These are phyloP conservation scores for Candida caryicola DNA, from an alignment of 805 yeast species.

Conservation along the genomic window DNA sequence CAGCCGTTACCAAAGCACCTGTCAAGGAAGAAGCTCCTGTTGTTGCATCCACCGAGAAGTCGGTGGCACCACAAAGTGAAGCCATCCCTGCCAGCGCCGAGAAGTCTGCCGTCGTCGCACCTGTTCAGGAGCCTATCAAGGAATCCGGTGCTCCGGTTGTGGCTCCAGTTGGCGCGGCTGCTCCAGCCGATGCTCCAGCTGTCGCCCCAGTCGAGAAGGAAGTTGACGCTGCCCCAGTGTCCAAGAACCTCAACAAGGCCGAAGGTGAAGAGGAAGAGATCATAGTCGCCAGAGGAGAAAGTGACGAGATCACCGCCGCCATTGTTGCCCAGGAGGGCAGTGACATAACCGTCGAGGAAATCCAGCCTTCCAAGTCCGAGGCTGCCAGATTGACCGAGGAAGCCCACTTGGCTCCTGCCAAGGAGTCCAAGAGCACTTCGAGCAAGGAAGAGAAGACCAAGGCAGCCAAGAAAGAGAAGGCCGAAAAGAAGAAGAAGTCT, in stretches of 20 bases:
- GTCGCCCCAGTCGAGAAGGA: slow-evolving; percentile 8
- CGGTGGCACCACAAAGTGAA: background rate
- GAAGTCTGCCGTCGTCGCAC: background rate
- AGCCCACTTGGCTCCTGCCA: slow-evolving; percentile 16
- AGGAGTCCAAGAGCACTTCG: slow-evolving; percentile 10
- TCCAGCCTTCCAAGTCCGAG: slow-evolving; percentile 40
- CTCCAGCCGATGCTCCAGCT: slow-evolving; percentile 4
- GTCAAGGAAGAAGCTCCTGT: slow-evolving; percentile 3
- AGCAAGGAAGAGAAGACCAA: slow-evolving; percentile 4
- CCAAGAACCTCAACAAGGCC: slow-evolving; percentile 6
- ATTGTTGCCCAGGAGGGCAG: slow-evolving; percentile 35
- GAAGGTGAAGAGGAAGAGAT: slow-evolving; percentile 33
- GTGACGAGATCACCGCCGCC: slow-evolving; percentile 31
- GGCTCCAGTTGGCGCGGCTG: slow-evolving; percentile 4
- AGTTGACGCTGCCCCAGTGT: slow-evolving; percentile 13
- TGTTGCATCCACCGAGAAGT: background rate
- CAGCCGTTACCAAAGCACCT: background rate
- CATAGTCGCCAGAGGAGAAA: slow-evolving; percentile 38
- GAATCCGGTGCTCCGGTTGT: slow-evolving; percentile 8
- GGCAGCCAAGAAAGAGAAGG: slow-evolving; percentile 10
- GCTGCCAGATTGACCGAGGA: slow-evolving; percentile 34
- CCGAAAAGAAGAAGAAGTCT: slow-evolving; percentile 7
- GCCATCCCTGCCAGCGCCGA: slow-evolving; percentile 1
- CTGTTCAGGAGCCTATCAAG: background rate
- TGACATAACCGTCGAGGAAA: slow-evolving; percentile 39